A percentile compares a stretch with the other conserved stretches of the same genome.
Evolutionary conservation across 140 eudicot genomes (phyloP).

Genomic region (Senecio squalidus): DNA sequence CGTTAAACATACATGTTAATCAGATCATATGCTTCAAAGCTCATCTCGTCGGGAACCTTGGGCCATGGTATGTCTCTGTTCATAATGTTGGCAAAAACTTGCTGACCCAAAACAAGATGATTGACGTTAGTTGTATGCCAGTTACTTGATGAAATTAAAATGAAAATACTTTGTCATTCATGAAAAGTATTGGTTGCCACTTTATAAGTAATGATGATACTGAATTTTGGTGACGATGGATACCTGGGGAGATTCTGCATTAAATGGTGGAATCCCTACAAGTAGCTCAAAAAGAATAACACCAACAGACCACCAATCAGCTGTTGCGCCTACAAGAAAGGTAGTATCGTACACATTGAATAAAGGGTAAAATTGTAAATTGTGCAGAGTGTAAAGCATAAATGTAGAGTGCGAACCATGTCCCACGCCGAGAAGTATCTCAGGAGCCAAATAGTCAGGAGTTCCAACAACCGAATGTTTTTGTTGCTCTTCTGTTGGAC

Average conservation of each 20-base stretch:
- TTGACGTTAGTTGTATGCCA: neutral
- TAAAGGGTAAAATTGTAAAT: slow-evolving; percentile 8
- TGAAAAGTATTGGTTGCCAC: no score
- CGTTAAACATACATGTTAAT: slow-evolving; percentile 64
- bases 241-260: slow-evolving; percentile 92
- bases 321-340: slow-evolving; percentile 72
- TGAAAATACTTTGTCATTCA: no score
- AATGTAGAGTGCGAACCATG: slow-evolving; percentile 58
- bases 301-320: slow-evolving; percentile 99
- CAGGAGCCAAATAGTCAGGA: slow-evolving; percentile 98
- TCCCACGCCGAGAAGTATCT: slow-evolving; percentile 98
- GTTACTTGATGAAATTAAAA: neutral
- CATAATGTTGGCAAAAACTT: slow-evolving; percentile 88
- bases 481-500: slow-evolving; percentile 47
- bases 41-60: slow-evolving; percentile 85
- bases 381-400: neutral
- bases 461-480: slow-evolving; percentile 95
- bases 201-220: no score
- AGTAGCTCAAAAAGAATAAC: slow-evolving; percentile 93
- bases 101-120: slow-evolving; percentile 46
- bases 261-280: slow-evolving; percentile 95
- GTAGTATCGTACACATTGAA: neutral
- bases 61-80: slow-evolving; percentile 98
- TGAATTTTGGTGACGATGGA: no score
- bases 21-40: slow-evolving; percentile 76